These are phyloP conservation scores for Kregervanrija pseudodelftensis DNA, from an alignment of 805 yeast species.

Conservation along the genomic window DNA sequence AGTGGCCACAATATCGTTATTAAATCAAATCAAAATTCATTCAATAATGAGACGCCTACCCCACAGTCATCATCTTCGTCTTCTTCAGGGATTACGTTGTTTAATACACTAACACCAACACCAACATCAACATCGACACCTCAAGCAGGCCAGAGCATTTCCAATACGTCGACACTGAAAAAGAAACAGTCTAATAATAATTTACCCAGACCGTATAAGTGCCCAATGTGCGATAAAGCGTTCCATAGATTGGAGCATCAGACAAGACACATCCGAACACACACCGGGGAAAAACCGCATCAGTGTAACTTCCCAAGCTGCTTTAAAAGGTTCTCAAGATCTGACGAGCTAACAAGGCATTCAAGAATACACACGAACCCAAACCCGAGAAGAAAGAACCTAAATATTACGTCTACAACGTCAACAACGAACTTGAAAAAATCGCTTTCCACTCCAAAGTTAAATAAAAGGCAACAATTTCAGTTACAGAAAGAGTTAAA, in stretches of 20 bases:
- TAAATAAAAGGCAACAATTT: constrained; percentile 8
- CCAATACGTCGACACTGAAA: constrained; percentile 16
- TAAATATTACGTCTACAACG: neutral
- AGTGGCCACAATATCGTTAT: too few relatives aligned
- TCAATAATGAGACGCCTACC: neutral
- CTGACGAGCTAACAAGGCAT: constrained; percentile 84
- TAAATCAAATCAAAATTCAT: neutral
- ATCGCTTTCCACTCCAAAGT: constrained; percentile 11
- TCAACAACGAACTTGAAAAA: constrained; percentile 1
- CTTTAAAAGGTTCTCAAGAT: constrained; percentile 67
- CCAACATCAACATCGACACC: constrained; percentile 2
- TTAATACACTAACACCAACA: neutral
- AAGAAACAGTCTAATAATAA: constrained; percentile 20
- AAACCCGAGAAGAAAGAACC: constrained; percentile 18
- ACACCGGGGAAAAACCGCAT: constrained; percentile 91
- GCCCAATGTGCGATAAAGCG: constrained; percentile 79
- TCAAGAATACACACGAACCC: constrained; percentile 70
- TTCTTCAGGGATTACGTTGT: neutral
- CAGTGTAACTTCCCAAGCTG: constrained; percentile 83
- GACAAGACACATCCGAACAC: constrained; percentile 85
- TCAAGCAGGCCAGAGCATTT: constrained; percentile 16
- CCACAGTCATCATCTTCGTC: neutral
- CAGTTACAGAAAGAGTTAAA: constrained; percentile 1
- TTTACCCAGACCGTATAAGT: constrained; percentile 63
- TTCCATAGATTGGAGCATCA: constrained; percentile 87